Evolutionary conservation across 1,284 basidiomycete species (phyloP), one percentile per base, ranked within the genome.

Genomic region (Ceratobasidium sp.): DNA sequence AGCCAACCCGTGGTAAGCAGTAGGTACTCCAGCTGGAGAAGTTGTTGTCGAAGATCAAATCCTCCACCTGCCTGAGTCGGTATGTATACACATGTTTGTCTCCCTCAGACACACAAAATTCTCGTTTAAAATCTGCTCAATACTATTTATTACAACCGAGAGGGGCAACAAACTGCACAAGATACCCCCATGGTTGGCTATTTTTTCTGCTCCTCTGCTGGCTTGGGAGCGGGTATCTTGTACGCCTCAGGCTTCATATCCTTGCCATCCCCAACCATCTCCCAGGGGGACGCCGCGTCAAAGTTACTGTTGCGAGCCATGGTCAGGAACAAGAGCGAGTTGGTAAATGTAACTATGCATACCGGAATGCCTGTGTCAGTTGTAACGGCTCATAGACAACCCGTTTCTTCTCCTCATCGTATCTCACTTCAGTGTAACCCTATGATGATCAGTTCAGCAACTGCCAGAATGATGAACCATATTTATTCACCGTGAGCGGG

Each of bases 361-460:
- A 94, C 93, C 97, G 89, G 90, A 97, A 99, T 52, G 97, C 97
- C 82, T 99, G 97, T 9, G 96, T 96, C 76, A 99, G 87, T 80
- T 99, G 97, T 72, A 99, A 85, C 32, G 97, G 97, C 81, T 99
- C 97, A 78, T 97, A 97, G 28, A 99, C 96, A 72, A 99, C 96
- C 58, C 97, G 93, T 84, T 99, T 99, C 80, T 93, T 91, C 84
- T 98, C 97, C 84, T 99, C 97, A 79, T 98, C 96, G 80, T 98
- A 99, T 72, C 97, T 90, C 60, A 99, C 88, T 82, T 99, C 97
- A 10, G 95, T 94, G 84, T 99, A 99, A 41, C 97, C 97, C 93
- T 69, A 52, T 23, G 26, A 39, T 83, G 10, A 73, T 0, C 12
- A 5, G 18, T 32, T 59, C 21, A 45, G 39, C 12, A 3, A 28